Evolutionary conservation across 2,329 filamentous ascomycete genomes (phyloP), one percentile per base, ranked within the genome.

Genomic region (Colletotrichum magnum): DNA sequence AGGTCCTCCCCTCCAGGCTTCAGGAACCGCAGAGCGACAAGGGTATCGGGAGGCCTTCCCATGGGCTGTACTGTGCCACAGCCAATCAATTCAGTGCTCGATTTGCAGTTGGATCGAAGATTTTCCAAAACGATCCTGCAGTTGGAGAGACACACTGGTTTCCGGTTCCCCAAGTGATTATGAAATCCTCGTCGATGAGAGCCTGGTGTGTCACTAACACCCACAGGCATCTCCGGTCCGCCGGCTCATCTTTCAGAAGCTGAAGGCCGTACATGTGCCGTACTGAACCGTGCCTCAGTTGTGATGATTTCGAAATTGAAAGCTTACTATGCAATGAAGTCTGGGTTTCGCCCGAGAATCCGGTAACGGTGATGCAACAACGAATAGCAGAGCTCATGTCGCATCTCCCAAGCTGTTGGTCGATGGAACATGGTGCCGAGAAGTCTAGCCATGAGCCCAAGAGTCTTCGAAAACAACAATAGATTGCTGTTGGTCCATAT

Each of bases 211-310:
- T 18, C 15, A 48, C 28, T 47, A 41, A 28, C 36, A 18, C 15
- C 4, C 6, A 41, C 21, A 69, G 54, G 61, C 58, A 54, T 51
- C 28, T 68, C 53, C 58, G 28, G 68, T 63, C 64, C 64, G 53
- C 54, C 64, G 53, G 64, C 41, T 70, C 68, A 68, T 68, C 41
- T 39, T 36, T 58, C n/a, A 32, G 36, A 3, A 6, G 21, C 2
- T 10, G 16, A 7, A 7, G 12, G 6, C 16, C n/a, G 24, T 24
- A 10, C 21, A 26, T 15, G 15, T 16, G n/a, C 13, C 32, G 7
- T 36, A 36, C 7, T 36, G 32, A 36, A 36, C 32, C 7, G 24
- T 28, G n/a, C 2, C 12, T 7, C 15, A 9, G 52, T n/a, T 26
- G 6, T 24, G n/a, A 26, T 45, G 26, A 21, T 24, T 50, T 57